A percentile compares a stretch with the other conserved stretches of the same genome.
Conservation (phyloP, 1,284 basidiomycete genomes). For the Marasmius oreades region DNA sequence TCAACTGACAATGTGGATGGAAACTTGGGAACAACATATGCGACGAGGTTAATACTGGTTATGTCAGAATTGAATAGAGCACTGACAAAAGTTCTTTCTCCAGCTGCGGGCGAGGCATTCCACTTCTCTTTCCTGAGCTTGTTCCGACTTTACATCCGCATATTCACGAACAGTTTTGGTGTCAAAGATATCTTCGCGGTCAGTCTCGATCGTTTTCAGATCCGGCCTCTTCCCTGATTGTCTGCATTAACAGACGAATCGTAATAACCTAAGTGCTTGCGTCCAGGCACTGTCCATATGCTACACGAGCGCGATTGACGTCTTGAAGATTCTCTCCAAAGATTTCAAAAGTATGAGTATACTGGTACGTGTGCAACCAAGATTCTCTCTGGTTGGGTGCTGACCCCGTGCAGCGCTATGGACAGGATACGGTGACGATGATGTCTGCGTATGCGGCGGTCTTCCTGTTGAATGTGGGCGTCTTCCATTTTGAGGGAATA, state of each 20-base stretch:
- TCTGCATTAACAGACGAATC: slow-evolving; percentile 32
- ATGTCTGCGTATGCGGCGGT: slow-evolving; percentile 84
- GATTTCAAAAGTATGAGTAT: slow-evolving; percentile 74
- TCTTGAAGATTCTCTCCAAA: slow-evolving; percentile 62
- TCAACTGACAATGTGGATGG: slow-evolving; percentile 66
- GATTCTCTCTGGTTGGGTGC: not conserved
- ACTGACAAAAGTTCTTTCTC: not conserved
- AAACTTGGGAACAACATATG: slow-evolving; percentile 69
- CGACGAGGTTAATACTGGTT: slow-evolving; percentile 44
- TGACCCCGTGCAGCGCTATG: slow-evolving; percentile 55
- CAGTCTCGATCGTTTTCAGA: slow-evolving; percentile 22
- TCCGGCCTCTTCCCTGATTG: slow-evolving; percentile 8
- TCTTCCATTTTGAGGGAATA: slow-evolving; percentile 11
- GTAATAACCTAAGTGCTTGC: slow-evolving; percentile 45
- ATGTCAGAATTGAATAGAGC: not conserved
- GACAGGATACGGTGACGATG: slow-evolving; percentile 75
- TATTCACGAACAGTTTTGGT: slow-evolving; percentile 81
- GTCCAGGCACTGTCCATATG: slow-evolving; percentile 67
- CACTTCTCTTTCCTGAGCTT: slow-evolving; percentile 48
- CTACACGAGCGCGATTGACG: slow-evolving; percentile 66
- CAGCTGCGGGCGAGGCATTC: slow-evolving; percentile 13
- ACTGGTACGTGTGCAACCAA: slow-evolving; percentile 47
- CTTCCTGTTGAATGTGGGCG: slow-evolving; percentile 63
- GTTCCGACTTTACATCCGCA: slow-evolving; percentile 70
- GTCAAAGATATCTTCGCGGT: slow-evolving; percentile 60